Evolutionary conservation across 768 basidiomycete genomes (phyloP), one percentile per base, ranked within the genome.

Genomic region (Agrocybe pediades): DNA sequence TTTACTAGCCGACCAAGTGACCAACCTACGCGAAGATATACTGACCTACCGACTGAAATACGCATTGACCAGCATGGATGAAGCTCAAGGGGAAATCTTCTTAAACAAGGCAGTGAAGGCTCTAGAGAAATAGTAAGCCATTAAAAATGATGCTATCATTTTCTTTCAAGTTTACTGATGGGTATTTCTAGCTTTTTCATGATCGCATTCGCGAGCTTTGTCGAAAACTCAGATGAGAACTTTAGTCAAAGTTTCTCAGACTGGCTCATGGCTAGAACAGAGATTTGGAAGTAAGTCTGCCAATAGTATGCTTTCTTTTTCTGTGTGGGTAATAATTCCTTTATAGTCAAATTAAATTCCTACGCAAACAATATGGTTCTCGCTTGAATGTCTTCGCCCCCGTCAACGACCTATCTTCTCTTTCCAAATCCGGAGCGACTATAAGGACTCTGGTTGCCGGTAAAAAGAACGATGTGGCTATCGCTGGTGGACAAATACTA

Each of bases 301-400:
- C 20, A 21, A n/a, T n/a, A 11, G 41, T 4, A 42, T 13, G 24
- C 6, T 43, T 40, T 11, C 13, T 9, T 16, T 27, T 55, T 33
- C 40, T 36, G 49, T 52, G 33, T 47, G 49, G 21, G 45, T 26
- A 23, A 13, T 48, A 13, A 43, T 56, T 23, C 9, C 43, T 6
- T 9, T 17, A n/a, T 39, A 66, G 94, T 63, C 95, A 97, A 76
- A 86, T 96, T 59, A 83, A 79, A 61, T 92, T 92, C 66, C 76
- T 98, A 48, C 83, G 95, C 45, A 90, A 90, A 67, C 85, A 86
- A 15, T 81, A 84, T 49, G 90, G 90, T 1, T 90, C 91, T 9
- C 80, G 87, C 7, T 75, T 96, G 48, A 91, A 88, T 55, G 83
- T 97, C n/a, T 98, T 98, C 65, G 83, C 90, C 0, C 97, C 97